Base-by-base conservation (phyloP, 768 basidiomycete genomes). In the Boletus sp. region DNA sequence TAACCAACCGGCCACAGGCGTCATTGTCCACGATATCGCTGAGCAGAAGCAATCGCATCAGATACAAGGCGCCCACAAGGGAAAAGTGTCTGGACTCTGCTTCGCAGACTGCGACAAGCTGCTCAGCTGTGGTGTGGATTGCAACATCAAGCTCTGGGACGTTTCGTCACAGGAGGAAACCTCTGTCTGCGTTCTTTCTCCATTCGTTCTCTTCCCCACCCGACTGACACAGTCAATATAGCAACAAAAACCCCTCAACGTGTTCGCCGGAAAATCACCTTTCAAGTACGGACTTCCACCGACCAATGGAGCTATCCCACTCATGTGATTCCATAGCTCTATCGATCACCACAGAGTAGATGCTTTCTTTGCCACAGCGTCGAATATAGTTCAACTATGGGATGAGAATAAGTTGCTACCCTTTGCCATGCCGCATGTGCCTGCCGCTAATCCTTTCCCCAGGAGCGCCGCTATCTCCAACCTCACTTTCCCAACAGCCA, bases 341-440 rank as follows among this genome's bases (percentile, higher is more conserved):
- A 91, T 99, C 73, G 94, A 98, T 64, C 97, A 98, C 68, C 97
- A 98, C 69, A 83, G 89, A 46, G 83, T 84, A 36, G 90, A 95
- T 56, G 78, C 88, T n/a, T 72, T 94, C 5, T 99, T 99, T 64
- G 96, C 94, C 1, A 95, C 96, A 0, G 94, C 94, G 2, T 96
- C 94, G 0, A 92, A 89, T 64, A 81, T 83, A 47, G 94, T 99
- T 7, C 96, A 98, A 71, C 81, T 99, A 62, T 99, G 97, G 97
- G 97, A 99, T 64, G 94, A 98, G 73, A 95, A 89, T 37, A 93
- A 93, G 91, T 93, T 36, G 15, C 2, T 62, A 10, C 35, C 41
- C 35, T 45, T 42, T 41, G 15, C 20, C 24, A 9, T 40, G 11
- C 17, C 15, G 15, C 18, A 14, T 40, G 24, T 52, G 1, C 18